phyloP scores from a whole-genome alignment of 805 yeast genomes.

The Kazachstania africana region DNA sequence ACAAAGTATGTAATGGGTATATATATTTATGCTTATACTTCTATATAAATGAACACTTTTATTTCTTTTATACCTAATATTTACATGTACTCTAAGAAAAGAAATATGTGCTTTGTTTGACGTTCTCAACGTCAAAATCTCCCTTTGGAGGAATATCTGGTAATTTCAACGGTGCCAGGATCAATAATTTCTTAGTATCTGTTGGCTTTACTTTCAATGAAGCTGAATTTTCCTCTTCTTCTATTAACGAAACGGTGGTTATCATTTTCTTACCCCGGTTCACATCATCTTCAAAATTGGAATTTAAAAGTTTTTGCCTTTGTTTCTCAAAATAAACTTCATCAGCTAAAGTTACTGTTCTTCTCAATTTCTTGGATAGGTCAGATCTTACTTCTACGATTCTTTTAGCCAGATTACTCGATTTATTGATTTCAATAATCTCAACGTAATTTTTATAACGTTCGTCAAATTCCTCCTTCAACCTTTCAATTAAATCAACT shows the following conservation, averaged over 20 bases:
- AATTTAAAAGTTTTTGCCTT: conserved; percentile 43
- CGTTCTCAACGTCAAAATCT: conserved; percentile 64
- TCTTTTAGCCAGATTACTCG: conserved; percentile 38
- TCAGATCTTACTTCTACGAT: conserved; percentile 39
- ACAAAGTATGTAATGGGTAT: no score
- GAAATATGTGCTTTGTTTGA: conserved; percentile 69
- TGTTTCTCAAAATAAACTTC: conserved; percentile 62
- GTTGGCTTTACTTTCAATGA: conserved; percentile 1
- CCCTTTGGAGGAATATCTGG: conserved; percentile 75
- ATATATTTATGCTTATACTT: not conserved
- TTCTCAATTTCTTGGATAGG: conserved; percentile 37
- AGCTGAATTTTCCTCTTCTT: conserved; percentile 9
- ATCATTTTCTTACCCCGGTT: conserved; percentile 41
- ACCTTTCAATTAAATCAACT: conserved; percentile 55
- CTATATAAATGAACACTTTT: not conserved
- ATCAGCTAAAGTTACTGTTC: conserved; percentile 52
- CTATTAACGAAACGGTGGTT: conserved; percentile 49
- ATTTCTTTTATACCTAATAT: not conserved
- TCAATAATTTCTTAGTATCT: conserved; percentile 8
- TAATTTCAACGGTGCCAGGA: conserved; percentile 56
- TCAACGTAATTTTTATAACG: conserved; percentile 67
- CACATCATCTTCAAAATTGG: conserved; percentile 39
- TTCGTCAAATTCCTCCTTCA: conserved; percentile 68
- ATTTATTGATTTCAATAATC: conserved; percentile 41
- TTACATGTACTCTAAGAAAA: conserved; percentile 31